Evolutionary conservation across 352 stramenopile genomes (phyloP), one percentile per base, ranked within the genome.

Genomic region (Thalassiosira mediterranea): DNA sequence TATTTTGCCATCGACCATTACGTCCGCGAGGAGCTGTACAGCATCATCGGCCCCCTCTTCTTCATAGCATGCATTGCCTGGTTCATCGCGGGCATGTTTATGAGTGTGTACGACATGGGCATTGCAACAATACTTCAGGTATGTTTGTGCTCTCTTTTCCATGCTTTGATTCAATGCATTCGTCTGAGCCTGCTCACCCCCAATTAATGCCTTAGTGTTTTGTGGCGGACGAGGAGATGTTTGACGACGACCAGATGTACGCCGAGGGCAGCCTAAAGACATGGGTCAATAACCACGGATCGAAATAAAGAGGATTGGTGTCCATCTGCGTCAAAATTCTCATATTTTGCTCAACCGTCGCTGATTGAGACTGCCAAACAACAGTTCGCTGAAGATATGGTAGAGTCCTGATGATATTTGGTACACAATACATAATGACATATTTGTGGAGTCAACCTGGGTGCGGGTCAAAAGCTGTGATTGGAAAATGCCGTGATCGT

Each of bases 81-180:
- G 87, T 97, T 97, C 63, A 90, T 98, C 31, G 93, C 88, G 3
- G 93, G 87, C 4, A 97, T 98, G 69, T 98, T 98, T 64, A 90
- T 97, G 51, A 88, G 91, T 23, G 93, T 98, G 4, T 98, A 98
- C 78, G 94, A 96, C 59, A 98, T 98, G 90, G 84, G 88, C 23
- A 98, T 98, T 66, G 91, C 95, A 42, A 98, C 95, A 4, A 97
- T 98, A 31, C 77, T 98, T 38, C 84, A 98, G n/a, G n/a, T n/a
- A 57, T 98, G 95, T 78, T 69, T 51, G 44, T 48, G 13, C 57
- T 48, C 11, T 59, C 59, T 25, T 31, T 69, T n/a, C 59, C 57
- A 51, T 69, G 59, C 37, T n/a, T 13, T 42, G 13, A 13, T 5
- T 5, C 5, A 42, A 13, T 42, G 34, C 13, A 42, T 13, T 42